These are phyloP conservation scores for Melaleuca alternifolia DNA, from an alignment of 345 rosid species.

Conservation along the genomic window DNA sequence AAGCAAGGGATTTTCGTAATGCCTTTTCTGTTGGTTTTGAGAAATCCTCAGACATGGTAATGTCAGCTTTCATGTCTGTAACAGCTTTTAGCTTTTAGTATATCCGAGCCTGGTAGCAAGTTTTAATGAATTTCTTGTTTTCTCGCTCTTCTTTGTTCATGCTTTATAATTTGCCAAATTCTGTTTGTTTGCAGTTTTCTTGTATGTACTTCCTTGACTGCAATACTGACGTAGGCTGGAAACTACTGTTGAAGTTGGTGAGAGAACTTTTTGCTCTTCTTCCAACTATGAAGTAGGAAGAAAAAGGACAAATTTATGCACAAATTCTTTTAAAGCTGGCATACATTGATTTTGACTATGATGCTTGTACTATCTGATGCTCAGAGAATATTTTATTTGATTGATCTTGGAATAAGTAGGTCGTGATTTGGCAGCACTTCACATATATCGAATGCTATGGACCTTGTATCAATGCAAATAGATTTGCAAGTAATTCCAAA, in stretches of 20 bases:
- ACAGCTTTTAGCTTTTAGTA: neutral
- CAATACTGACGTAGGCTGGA: neutral
- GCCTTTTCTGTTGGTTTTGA: slow-evolving; percentile 59
- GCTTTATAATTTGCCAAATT: neutral
- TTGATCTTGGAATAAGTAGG: neutral
- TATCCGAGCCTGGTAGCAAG: neutral
- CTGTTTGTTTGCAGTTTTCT: neutral
- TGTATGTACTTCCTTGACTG: neutral
- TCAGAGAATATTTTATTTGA: neutral
- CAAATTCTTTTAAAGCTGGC: neutral
- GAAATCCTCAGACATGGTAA: slow-evolving; percentile 12
- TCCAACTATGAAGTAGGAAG: neutral
- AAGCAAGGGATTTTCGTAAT: slow-evolving; percentile 49
- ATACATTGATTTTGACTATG: neutral
- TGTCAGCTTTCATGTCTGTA: neutral
- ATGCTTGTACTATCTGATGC: neutral
- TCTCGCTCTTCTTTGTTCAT: neutral
- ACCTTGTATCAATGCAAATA: neutral
- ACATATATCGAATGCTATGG: neutral
- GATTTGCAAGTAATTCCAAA: neutral
- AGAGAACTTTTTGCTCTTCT: neutral
- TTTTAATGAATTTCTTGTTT: neutral
- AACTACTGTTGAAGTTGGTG: neutral
- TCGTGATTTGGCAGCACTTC: neutral
- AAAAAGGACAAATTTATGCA: neutral